These are phyloP conservation scores for Colletotrichum nymphaeae DNA, from an alignment of 2,329 filamentous ascomycete species.

Conservation along the genomic window DNA sequence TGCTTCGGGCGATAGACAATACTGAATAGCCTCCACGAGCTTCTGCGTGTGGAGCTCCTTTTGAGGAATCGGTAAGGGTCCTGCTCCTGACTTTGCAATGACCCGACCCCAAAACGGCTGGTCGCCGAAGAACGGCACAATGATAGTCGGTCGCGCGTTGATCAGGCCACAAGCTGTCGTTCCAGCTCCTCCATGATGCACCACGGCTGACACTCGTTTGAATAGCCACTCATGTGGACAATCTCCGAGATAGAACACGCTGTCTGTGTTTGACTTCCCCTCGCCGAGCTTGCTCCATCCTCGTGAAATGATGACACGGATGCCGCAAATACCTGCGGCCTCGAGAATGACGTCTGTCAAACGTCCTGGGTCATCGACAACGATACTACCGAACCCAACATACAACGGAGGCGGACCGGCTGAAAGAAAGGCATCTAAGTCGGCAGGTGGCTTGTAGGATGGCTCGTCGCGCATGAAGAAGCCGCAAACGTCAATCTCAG, in stretches of 20 bases:
- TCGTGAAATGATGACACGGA: conserved; percentile 62
- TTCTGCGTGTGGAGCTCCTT: conserved; percentile 47
- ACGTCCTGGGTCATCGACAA: conserved; percentile 54
- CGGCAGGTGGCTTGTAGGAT: conserved; percentile 64
- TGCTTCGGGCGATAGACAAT: conserved; percentile 46
- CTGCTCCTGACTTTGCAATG: conserved; percentile 51
- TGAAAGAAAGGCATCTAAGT: conserved; percentile 59
- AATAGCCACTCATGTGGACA: conserved; percentile 70
- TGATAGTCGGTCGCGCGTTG: conserved; percentile 61
- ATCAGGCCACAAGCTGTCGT: conserved; percentile 66
- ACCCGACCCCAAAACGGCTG: conserved; percentile 58
- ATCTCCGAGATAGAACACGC: conserved; percentile 63
- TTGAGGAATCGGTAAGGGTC: conserved; percentile 49
- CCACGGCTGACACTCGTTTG: conserved; percentile 62
- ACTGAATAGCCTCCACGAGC: conserved; percentile 48
- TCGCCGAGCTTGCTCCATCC: conserved; percentile 41
- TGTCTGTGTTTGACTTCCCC: conserved; percentile 3
- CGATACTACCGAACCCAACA: conserved; percentile 61
- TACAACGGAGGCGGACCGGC: conserved; percentile 54
- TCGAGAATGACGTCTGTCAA: conserved; percentile 54
- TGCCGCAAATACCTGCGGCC: conserved; percentile 52
- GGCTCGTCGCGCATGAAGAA: conserved; percentile 73
- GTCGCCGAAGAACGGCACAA: conserved; percentile 64
- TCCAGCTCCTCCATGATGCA: conserved; percentile 70
- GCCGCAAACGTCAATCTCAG: conserved; percentile 69